Conservation (phyloP, 169 alveolate species). For the Theileria luwenshuni region DNA sequence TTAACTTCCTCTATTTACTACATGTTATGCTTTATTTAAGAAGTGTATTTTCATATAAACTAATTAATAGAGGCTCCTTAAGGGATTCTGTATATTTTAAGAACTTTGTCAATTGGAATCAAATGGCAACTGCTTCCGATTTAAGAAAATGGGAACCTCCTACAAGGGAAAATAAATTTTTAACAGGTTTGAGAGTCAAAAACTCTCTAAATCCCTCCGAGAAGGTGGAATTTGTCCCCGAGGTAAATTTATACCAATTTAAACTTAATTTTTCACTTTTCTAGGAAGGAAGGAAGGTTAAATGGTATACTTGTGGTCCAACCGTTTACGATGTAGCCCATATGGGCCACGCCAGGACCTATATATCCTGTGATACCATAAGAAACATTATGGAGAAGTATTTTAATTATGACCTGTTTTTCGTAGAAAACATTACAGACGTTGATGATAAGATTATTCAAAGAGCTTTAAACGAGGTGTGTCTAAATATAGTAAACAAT, state of each 20-base stretch:
- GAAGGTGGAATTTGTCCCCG: conserved; percentile 80
- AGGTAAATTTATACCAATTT: conserved; percentile 40
- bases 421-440: conserved; percentile 97
- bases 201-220: conserved; percentile 71
- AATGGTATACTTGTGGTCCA: conserved; percentile 94
- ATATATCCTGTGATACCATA: conserved; percentile 93
- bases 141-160: conserved; percentile 75
- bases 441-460: conserved; percentile 97
- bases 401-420: conserved; percentile 92
- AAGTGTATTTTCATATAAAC: neutral
- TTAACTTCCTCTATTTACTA: neutral
- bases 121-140: conserved; percentile 29
- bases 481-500: neutral
- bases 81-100: conserved; percentile 2
- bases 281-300: conserved; percentile 82
- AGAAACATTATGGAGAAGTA: conserved; percentile 92
- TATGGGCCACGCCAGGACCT: conserved; percentile 99
- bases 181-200: conserved; percentile 67
- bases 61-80: conserved; percentile 4
- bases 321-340: conserved; percentile 98
- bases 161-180: conserved; percentile 65
- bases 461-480: conserved; percentile 70
- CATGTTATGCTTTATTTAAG: conserved; percentile 25
- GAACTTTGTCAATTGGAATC: neutral
- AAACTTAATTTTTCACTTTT: neutral